phyloP scores from a whole-genome alignment of 148 eudicot genomes.

The Vaccinium myrtillus region DNA sequence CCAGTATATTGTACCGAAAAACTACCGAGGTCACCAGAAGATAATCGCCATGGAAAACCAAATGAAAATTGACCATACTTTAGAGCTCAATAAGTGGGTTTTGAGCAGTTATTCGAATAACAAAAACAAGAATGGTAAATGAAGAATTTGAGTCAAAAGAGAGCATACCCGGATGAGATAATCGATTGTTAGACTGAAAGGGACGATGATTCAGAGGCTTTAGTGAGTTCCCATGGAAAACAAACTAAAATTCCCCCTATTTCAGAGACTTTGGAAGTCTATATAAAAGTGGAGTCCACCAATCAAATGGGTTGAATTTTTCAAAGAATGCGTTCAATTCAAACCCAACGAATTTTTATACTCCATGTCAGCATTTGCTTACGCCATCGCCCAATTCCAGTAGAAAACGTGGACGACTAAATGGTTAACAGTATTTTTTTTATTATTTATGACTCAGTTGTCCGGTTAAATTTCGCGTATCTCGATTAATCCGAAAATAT shows the following conservation, averaged over 20 bases:
- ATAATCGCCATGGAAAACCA: neutral
- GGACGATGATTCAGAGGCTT: neutral
- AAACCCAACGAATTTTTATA: neutral
- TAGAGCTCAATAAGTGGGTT: neutral
- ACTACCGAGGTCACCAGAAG: neutral
- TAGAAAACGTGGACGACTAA: too few relatives aligned
- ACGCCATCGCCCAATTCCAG: neutral
- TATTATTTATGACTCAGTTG: too few relatives aligned
- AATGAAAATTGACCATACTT: neutral
- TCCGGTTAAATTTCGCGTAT: too few relatives aligned
- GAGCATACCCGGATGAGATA: conserved; percentile 11
- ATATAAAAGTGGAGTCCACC: neutral
- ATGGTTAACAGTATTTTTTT: too few relatives aligned
- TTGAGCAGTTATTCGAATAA: neutral
- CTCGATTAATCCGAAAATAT: too few relatives aligned
- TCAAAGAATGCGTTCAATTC: neutral
- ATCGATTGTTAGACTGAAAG: neutral
- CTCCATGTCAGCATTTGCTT: neutral
- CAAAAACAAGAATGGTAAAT: neutral
- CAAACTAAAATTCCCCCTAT: neutral
- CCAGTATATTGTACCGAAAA: neutral
- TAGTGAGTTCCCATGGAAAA: neutral
- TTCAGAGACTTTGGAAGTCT: neutral
- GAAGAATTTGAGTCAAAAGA: neutral
- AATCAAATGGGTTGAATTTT: neutral